Evolutionary conservation across 129 eudicot species (phyloP).

Genomic region (Calendula officinalis): DNA sequence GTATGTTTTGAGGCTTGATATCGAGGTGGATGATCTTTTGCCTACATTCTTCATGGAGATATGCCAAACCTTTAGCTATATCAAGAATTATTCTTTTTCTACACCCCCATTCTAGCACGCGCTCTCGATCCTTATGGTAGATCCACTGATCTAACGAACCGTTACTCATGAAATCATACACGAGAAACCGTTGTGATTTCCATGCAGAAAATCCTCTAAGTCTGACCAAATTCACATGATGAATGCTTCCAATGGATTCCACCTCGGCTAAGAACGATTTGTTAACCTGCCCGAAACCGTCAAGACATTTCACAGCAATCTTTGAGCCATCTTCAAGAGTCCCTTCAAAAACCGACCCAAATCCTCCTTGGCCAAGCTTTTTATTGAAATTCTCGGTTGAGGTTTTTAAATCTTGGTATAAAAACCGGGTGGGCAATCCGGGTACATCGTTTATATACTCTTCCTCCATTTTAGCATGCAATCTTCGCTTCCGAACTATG

Average conservation of each 20-base stretch:
- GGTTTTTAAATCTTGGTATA: conserved; percentile 27
- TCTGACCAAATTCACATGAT: conserved; percentile 48
- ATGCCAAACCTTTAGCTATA: conserved; percentile 52
- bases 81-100: conserved; percentile 39
- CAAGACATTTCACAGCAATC: conserved; percentile 45
- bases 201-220: conserved; percentile 46
- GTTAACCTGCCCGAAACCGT: conserved; percentile 29
- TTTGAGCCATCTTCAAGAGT: conserved; percentile 26
- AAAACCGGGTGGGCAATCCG: conserved; percentile 44
- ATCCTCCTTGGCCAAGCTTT: conserved; percentile 53
- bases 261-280: conserved; percentile 49
- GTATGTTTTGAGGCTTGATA: conserved; percentile 46
- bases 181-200: conserved; percentile 37
- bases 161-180: conserved; percentile 45
- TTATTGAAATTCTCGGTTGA: conserved; percentile 40
- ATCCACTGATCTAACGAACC: conserved; percentile 46
- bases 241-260: conserved; percentile 49
- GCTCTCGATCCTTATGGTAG: conserved; percentile 17
- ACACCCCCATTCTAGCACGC: conserved; percentile 27
- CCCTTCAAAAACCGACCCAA: conserved; percentile 47
- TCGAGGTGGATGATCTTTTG: conserved; percentile 43
- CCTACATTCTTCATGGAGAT: conserved; percentile 53
- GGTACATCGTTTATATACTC: conserved; percentile 34
- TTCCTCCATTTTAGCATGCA: conserved; percentile 28
- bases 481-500: neutral